Evolutionary conservation across 306 rosid genomes (phyloP).

Genomic region (Trifolium subterraneum): DNA sequence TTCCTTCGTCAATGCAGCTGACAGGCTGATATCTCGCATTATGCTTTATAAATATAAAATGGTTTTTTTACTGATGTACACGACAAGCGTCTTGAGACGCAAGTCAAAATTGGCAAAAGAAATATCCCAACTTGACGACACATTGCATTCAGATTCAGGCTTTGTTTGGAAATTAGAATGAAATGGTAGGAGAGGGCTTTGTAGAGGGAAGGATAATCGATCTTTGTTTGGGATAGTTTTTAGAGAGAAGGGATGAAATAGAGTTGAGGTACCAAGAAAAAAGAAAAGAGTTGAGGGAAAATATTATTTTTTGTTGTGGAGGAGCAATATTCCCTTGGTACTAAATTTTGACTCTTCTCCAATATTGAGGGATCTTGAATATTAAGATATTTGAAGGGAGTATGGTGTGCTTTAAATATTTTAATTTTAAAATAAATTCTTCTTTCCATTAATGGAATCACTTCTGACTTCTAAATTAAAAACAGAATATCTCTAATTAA

Average conservation of each 20-base stretch:
- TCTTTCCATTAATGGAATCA: too few species aligned
- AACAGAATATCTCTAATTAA: too few species aligned
- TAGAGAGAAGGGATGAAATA: not conserved
- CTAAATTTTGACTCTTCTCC: not conserved
- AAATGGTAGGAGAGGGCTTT: not conserved
- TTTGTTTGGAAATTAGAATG: not conserved
- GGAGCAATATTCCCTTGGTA: not conserved
- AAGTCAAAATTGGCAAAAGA: not conserved
- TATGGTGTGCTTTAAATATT: too few species aligned
- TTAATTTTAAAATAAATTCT: too few species aligned
- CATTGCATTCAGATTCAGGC: not conserved
- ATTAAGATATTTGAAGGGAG: too few species aligned
- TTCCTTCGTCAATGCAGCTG: not conserved
- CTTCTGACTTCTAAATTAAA: too few species aligned
- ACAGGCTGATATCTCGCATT: conserved; percentile 4
- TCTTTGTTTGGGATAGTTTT: not conserved
- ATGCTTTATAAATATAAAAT: conserved; percentile 7
- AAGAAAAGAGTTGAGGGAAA: not conserved
- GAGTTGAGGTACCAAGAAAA: too few species aligned
- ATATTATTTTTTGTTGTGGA: not conserved
- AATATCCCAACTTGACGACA: not conserved
- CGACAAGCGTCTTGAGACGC: not conserved
- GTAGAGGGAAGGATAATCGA: not conserved
- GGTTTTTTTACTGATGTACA: not conserved
- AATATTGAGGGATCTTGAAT: too few species aligned